Conservation (phyloP, 371 early-diverging fungal species). For the Mortierella sp. region DNA sequence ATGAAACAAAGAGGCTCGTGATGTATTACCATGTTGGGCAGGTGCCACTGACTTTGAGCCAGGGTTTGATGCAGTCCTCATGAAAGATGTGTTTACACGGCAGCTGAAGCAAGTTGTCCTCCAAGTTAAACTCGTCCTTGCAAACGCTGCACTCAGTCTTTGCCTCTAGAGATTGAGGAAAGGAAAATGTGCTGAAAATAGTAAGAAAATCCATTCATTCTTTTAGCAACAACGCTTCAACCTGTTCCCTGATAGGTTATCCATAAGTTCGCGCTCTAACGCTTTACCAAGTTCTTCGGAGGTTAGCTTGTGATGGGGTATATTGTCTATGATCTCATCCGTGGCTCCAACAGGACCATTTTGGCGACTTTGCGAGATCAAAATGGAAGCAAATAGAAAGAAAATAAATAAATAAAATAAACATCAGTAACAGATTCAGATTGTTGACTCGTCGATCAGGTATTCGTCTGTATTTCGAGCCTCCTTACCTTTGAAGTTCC, state of each 20-base stretch:
- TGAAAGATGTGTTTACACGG: slow-evolving; percentile 92
- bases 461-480: background rate
- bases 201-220: background rate
- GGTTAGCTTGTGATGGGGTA: slow-evolving; percentile 64
- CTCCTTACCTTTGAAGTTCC: slow-evolving; percentile 73
- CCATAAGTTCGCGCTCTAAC: background rate
- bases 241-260: background rate
- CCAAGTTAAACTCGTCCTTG: slow-evolving; percentile 79
- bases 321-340: slow-evolving; percentile 69
- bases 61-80: slow-evolving; percentile 87
- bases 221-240: background rate
- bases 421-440: background rate
- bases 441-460: background rate
- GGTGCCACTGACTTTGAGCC: slow-evolving; percentile 89
- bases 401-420: background rate
- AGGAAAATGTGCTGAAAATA: background rate
- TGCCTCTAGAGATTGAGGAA: slow-evolving; percentile 40
- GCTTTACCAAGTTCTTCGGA: slow-evolving; percentile 64
- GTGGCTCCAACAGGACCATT: slow-evolving; percentile 79
- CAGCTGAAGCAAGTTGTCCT: slow-evolving; percentile 70
- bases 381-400: background rate
- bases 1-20: background rate
- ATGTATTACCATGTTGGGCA: slow-evolving; percentile 89
- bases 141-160: slow-evolving; percentile 83
- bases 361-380: slow-evolving; percentile 42